phyloP scores from a whole-genome alignment of 805 yeast genomes.

The Schizosaccharomyces cryophilus region DNA sequence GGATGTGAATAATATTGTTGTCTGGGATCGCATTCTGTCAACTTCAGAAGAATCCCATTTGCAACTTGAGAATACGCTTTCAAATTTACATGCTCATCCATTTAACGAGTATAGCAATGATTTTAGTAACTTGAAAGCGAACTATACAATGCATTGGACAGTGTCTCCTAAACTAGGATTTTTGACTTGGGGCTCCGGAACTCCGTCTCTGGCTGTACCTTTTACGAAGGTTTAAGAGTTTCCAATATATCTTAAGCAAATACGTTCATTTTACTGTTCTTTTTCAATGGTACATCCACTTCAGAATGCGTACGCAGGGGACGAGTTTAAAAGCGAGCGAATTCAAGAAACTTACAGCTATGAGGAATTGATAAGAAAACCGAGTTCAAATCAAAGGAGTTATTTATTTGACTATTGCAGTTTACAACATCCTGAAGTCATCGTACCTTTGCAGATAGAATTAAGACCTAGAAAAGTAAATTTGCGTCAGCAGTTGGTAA shows the following conservation, averaged over 20 bases:
- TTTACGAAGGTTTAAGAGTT: neutral
- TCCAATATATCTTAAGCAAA: too few species aligned
- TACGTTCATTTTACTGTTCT: too few species aligned
- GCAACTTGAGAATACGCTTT: neutral
- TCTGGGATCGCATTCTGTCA: constrained; percentile 44
- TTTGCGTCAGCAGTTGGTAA: neutral
- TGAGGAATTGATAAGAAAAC: too few species aligned
- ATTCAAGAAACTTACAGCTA: too few species aligned
- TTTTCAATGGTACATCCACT: too few species aligned
- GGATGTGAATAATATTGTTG: constrained; percentile 35
- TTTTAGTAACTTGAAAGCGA: constrained; percentile 37
- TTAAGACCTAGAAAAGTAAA: too few species aligned
- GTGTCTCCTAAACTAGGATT: constrained; percentile 81
- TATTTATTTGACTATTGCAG: too few species aligned
- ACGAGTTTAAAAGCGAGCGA: too few species aligned
- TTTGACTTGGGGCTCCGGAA: constrained; percentile 20
- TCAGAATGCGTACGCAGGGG: too few species aligned
- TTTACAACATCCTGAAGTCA: too few species aligned
- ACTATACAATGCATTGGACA: constrained; percentile 60
- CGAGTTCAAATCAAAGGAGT: too few species aligned
- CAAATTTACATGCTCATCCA: neutral
- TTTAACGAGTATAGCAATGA: constrained; percentile 5
- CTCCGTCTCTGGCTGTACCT: neutral
- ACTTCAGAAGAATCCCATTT: neutral
- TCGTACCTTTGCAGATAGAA: too few species aligned